Evolutionary conservation across 148 eudicot genomes (phyloP), one percentile per base, ranked within the genome.

Genomic region (Polygonum aviculare): DNA sequence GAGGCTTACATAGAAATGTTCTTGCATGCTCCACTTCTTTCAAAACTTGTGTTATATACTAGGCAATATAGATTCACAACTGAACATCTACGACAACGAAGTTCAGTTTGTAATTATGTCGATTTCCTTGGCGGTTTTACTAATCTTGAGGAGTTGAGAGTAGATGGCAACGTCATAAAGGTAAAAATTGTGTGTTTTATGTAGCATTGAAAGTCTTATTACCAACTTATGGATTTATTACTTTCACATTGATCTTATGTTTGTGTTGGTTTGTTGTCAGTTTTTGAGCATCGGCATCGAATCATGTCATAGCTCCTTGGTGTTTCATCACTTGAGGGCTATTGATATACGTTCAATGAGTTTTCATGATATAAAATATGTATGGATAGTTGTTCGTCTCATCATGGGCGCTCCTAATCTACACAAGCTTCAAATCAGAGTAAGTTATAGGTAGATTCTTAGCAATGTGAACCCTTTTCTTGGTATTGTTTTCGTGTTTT

Each of bases 221-320:
- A 26, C 31, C 31, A 26, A 26, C 31, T 0, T 26, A 26, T 26
- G 0, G 31, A 26, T 26, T 26, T 26, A 26, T 26, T 26, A 26
- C 31, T 26, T 26, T 26, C 31, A 0, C 31, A 26, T 26, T 26
- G 31, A 26, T 26, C 31, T 26, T 26, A 26, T 26, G 48, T 36
- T 3, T 50, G 72, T 38, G 72, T 60, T 10, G 82, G 5, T 50
- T 22, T 44, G 47, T 44, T 44, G 47, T n/a, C 26, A 91, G 98
- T 94, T 88, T 83, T 74, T 94, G 80, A 94, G 98, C 78, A 83
- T 91, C 76, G 98, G 97, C 74, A 88, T 84, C 62, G 85, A 83
- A 67, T 85, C 80, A 11, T 86, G 87, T 80, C 78, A 75, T 62
- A 83, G 75, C 5, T 77, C 80, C 16, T 35, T 85, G 38, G 85